These are phyloP conservation scores for Pittosporum tobira DNA, from an alignment of 129 eudicot species.

Conservation along the genomic window DNA sequence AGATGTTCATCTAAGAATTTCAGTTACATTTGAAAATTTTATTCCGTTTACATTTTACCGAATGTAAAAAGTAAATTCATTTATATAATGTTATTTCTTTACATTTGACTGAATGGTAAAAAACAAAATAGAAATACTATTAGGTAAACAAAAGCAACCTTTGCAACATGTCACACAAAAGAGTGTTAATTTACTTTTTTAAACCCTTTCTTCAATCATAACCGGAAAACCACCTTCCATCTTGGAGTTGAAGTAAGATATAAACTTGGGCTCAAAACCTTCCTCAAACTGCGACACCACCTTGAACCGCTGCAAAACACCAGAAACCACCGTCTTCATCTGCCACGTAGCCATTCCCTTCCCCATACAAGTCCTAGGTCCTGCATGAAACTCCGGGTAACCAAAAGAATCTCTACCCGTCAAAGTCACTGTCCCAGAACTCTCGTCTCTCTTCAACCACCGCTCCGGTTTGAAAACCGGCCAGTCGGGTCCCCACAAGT, in stretches of 20 bases:
- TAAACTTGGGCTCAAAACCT: conserved; percentile 28
- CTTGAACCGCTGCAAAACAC: conserved; percentile 35
- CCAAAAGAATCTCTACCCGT: conserved; percentile 23
- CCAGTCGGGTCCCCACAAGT: conserved; percentile 56
- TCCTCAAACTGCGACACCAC: conserved; percentile 35
- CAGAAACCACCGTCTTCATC: conserved; percentile 51
- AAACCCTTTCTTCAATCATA: conserved; percentile 24
- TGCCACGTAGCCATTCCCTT: conserved; percentile 60
- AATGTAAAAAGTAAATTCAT: too few species aligned
- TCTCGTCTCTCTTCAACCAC: conserved; percentile 38
- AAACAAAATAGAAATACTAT: too few species aligned
- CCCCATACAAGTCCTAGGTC: conserved; percentile 65
- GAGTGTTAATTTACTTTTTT: neutral
- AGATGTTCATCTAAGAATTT: too few species aligned
- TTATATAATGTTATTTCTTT: too few species aligned
- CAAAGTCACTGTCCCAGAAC: conserved; percentile 22
- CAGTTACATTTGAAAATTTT: too few species aligned
- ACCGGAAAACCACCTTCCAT: conserved; percentile 50
- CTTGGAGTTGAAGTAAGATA: conserved; percentile 25
- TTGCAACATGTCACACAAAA: too few species aligned
- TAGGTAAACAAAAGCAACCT: too few species aligned
- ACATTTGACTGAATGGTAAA: too few species aligned
- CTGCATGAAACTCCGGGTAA: conserved; percentile 67
- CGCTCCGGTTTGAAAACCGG: conserved; percentile 49
- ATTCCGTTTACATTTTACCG: too few species aligned